These are phyloP conservation scores for Oryza coarctata DNA, from an alignment of 176 grass and related monocot species.

Conservation along the genomic window DNA sequence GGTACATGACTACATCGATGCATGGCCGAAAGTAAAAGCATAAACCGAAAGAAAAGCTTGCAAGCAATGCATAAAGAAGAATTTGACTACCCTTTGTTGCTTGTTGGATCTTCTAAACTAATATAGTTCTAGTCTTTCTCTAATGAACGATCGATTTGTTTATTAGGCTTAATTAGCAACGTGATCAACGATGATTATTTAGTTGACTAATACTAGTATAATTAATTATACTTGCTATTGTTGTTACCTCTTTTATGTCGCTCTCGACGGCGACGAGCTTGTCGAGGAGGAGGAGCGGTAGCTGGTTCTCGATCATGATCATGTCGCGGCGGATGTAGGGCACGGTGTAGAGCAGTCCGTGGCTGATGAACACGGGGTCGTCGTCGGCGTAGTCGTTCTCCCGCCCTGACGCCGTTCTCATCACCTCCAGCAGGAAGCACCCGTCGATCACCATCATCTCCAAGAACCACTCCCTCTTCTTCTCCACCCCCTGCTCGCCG, in stretches of 20 bases:
- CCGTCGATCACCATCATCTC: conserved; percentile 71
- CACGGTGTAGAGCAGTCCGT: conserved; percentile 53
- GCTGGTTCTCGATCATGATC: conserved; percentile 89
- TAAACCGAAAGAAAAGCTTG: not conserved
- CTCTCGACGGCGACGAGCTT: conserved; percentile 51
- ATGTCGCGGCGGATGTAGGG: conserved; percentile 72
- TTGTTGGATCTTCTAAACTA: not conserved
- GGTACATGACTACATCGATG: not conserved
- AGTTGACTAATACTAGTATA: too few relatives aligned
- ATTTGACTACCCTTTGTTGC: conserved; percentile 15
- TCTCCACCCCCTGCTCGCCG: not conserved
- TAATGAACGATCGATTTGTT: not conserved
- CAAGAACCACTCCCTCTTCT: conserved; percentile 35
- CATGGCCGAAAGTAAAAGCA: conserved; percentile 25
- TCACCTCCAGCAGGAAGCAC: conserved; percentile 86
- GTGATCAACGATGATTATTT: not conserved
- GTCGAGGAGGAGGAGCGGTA: conserved; percentile 65
- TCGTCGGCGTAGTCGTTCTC: conserved; percentile 56
- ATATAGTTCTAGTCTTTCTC: not conserved
- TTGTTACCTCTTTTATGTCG: conserved; percentile 29
- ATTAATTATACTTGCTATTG: too few relatives aligned
- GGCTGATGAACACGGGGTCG: conserved; percentile 73
- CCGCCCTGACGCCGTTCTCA: conserved; percentile 42
- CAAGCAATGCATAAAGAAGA: conserved; percentile 25
- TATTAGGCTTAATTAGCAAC: not conserved